phyloP scores from a whole-genome alignment of 2,329 filamentous ascomycete species.

The Didymella lethalis region DNA sequence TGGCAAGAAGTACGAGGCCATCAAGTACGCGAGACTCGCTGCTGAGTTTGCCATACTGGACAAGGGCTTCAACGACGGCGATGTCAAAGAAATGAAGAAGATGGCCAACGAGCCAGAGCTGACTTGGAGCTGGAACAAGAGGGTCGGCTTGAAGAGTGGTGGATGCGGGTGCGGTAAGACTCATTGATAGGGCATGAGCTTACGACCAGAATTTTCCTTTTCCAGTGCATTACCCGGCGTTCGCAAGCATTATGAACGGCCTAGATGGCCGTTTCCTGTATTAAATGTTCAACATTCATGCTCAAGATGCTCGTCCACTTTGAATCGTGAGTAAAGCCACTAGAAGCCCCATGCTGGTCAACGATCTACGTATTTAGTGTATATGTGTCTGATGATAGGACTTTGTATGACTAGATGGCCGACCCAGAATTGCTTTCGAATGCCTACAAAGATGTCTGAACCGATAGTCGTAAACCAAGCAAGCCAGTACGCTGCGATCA shows the following conservation, averaged over 20 bases:
- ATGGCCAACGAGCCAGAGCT: slow-evolving; percentile 39
- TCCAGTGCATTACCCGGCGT: neutral
- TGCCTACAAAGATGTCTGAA: no score
- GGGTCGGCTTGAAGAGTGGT: slow-evolving; percentile 32
- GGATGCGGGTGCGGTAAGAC: slow-evolving; percentile 34
- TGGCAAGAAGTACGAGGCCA: slow-evolving; percentile 39
- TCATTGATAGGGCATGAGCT: slow-evolving; percentile 18
- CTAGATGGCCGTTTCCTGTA: neutral
- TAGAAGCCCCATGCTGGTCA: no score
- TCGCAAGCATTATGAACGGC: neutral
- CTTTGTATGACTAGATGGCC: no score
- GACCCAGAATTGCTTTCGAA: no score
- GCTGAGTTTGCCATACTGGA: slow-evolving; percentile 40
- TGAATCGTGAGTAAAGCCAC: neutral
- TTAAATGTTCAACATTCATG: neutral
- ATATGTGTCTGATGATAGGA: no score
- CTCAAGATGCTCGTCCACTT: neutral
- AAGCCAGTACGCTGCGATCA: no score
- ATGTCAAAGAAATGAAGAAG: slow-evolving; percentile 38
- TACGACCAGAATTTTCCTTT: neutral
- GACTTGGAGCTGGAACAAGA: slow-evolving; percentile 48
- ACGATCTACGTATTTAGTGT: no score
- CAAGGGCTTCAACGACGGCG: slow-evolving; percentile 40
- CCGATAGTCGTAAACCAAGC: no score
- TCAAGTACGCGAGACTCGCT: slow-evolving; percentile 42